A percentile compares a stretch with the other conserved stretches of the same genome.
Conservation (phyloP, 257 asterid species). For the Lantana camara region DNA sequence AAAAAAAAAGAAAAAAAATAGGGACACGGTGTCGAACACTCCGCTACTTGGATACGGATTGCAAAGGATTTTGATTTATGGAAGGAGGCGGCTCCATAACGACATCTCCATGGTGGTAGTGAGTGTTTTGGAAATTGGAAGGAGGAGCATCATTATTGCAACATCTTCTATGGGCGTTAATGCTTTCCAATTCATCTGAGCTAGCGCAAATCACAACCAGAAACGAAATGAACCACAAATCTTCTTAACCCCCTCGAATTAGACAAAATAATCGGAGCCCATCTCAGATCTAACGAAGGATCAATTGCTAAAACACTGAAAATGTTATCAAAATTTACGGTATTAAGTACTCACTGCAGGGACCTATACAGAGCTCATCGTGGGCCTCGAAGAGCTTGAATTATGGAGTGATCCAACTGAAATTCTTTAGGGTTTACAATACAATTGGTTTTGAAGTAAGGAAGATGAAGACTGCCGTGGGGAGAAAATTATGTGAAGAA, state of each 20-base stretch:
- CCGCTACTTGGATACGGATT: too few species aligned
- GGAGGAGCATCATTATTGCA: too few species aligned
- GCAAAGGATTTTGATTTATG: too few species aligned
- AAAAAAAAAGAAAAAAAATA: too few species aligned
- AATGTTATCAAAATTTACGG: not conserved
- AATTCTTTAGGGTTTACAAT: not conserved
- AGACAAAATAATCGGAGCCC: not conserved
- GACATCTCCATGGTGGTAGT: too few species aligned
- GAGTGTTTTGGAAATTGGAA: too few species aligned
- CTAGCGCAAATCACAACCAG: too few species aligned
- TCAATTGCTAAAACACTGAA: not conserved
- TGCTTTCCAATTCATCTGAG: too few species aligned
- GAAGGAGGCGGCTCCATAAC: too few species aligned
- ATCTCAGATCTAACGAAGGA: slow-evolving; percentile 27
- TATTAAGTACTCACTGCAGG: slow-evolving; percentile 36
- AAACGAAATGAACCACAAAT: not conserved
- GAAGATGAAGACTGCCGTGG: not conserved
- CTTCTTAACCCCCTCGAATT: slow-evolving; percentile 4
- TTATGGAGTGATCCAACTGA: slow-evolving; percentile 18
- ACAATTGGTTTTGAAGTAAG: slow-evolving; percentile 19
- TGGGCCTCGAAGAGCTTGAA: slow-evolving; percentile 1
- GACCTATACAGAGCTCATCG: slow-evolving; percentile 54
- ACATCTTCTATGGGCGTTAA: too few species aligned
- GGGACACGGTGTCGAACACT: too few species aligned
- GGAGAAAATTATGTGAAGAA: too few species aligned